Conservation (phyloP, 225 moss, liverwort and hornwort genomes). For the Pseudoscleropodium purum region DNA sequence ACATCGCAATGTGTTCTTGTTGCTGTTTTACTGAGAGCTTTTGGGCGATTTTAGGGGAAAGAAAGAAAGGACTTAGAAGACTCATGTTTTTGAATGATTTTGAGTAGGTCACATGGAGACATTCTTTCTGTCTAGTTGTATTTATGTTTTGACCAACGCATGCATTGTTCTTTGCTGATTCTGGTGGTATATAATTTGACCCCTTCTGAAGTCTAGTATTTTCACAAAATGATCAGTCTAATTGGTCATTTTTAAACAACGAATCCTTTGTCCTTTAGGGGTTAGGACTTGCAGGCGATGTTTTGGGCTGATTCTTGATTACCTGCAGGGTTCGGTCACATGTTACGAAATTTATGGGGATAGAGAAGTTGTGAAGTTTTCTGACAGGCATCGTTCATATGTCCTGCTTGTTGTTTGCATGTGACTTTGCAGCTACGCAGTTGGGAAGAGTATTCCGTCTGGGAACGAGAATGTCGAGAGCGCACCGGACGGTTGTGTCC, state of each 20-base stretch:
- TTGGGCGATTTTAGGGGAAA: neutral
- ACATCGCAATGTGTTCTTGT: neutral
- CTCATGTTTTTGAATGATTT: neutral
- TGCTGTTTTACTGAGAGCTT: neutral
- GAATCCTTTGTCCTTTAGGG: neutral
- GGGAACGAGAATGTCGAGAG: conserved; percentile 10
- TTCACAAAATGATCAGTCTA: too few species aligned
- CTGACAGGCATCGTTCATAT: neutral
- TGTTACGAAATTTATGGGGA: neutral
- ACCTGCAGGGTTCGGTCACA: neutral
- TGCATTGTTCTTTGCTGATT: neutral
- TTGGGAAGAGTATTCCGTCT: conserved; percentile 28
- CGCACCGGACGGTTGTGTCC: conserved; percentile 46
- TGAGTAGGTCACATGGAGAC: neutral
- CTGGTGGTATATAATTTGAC: too few species aligned
- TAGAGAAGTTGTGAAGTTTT: neutral
- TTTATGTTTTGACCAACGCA: neutral
- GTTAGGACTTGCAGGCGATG: neutral
- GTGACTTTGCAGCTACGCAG: conserved; percentile 45
- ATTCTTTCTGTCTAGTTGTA: neutral
- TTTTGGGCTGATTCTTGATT: neutral
- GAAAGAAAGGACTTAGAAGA: neutral
- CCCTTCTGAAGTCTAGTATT: neutral
- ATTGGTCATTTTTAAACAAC: neutral
- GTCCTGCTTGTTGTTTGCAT: neutral